Evolutionary conservation across 257 asterid genomes (phyloP), one percentile per base, ranked within the genome.

Genomic region (Nicotiana noctiflora): DNA sequence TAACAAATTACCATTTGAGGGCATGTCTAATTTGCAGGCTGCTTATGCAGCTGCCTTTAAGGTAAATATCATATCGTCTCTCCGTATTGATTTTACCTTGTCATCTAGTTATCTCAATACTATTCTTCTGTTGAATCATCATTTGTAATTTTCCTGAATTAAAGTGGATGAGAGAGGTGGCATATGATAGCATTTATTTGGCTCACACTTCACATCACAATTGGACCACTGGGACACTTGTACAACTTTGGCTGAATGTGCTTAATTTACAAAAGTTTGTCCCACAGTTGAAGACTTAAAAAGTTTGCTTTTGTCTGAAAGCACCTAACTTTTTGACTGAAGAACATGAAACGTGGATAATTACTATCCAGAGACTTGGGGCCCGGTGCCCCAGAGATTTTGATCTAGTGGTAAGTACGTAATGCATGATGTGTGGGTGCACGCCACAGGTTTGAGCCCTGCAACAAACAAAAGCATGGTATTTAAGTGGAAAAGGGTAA

Each of bases 21-120:
- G 97, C 86, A 92, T 92, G 99, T 94, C 98, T 4, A 95, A 95
- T 91, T 89, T 95, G 68, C 99, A 95, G 92, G 99, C 99, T 2
- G 97, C 98, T 84, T 95, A 95, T 84, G 99, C 99, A 17, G 99
- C 99, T 59, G 99, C 99, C 62, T 95, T 95, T 70, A 95, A 95
- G 87, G 99, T 93, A 83, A 90, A 52, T 52, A 5, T 64, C 34
- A 9, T 18, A 46, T 40, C 49, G 49, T 79, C 31, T 70, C 21
- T 9, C 25, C 32, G 4, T 60, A 15, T 46, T 29, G 6, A 44
- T 79, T 2, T 61, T 44, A 32, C n/a, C 19, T 64, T 61, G 51
- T 53, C 34, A 40, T 37, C 34, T 46, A 49, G 32, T 55, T 34
- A 56, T 34, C 51, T 72, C 59, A 44, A 21, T 1, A 13, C 56